Base-by-base conservation (phyloP, 2,329 filamentous ascomycete genomes). In the Colletotrichum salicis region DNA sequence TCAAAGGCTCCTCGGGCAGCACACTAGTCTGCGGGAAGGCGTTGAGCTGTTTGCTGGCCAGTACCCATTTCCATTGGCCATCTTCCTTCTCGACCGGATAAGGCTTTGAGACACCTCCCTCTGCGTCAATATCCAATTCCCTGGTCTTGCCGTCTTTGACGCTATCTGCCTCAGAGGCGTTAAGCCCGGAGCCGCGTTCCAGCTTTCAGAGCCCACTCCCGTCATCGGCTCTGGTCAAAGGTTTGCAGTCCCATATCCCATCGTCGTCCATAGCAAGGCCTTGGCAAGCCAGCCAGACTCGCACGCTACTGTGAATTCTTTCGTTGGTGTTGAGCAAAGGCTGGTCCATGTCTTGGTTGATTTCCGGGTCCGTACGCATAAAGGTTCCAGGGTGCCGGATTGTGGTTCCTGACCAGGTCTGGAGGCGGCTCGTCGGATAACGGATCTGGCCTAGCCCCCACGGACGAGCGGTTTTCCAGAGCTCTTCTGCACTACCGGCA, bases 1-100 rank as follows among this genome's bases (percentile, higher is more conserved):
- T 87, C 13, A 89, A 75, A 4, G 80, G 84, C 76, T 89, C 87
- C 76, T 90, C 87, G 8, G 86, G 80, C 81, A 90, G 79, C 31
- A 83, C 79, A 27, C 79, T 78, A 71, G 82, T 77, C 57, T 75
- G 78, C 57, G 84, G 84, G 24, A 82, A 76, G 11, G 75, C 75
- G 2, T 84, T 84, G 10, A 84, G 84, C 2, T 80, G 76, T 24
- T 76, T 74, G 62, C 86, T 82, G 0, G 81, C 76, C 58, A 87
- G 89, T 74, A 86, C 84, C 87, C 87, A 90, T 2, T 86, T 78
- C 87, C 87, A 90, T 58, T 85, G 81, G 41, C 80, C 74, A 5
- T 77, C 73, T 51, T 74, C 77, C 7, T 77, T 76, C 5, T 77
- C 73, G 10, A 76, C 75, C n/a, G 74, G 67, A 10, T 74, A 70